These are phyloP conservation scores for Leucaena leucocephala DNA, from an alignment of 306 rosid genomes.

Conservation along the genomic window DNA sequence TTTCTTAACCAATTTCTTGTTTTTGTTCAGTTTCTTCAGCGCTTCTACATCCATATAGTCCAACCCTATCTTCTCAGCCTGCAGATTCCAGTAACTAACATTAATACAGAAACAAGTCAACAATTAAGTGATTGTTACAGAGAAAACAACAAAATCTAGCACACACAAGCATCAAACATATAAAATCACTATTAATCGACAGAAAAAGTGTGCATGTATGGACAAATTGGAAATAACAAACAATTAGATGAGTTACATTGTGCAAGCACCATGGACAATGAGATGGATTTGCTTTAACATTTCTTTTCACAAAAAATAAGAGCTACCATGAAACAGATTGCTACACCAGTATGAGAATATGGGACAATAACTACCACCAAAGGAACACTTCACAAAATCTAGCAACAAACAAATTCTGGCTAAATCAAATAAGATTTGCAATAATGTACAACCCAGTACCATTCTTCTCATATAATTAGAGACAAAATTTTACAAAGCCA, in stretches of 20 bases:
- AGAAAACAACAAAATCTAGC: background rate
- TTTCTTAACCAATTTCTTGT: conserved; percentile 65
- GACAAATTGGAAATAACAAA: background rate
- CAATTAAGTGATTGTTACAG: background rate
- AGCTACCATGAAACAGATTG: background rate
- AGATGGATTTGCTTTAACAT: background rate
- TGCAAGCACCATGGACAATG: no score
- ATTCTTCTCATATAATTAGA: no score
- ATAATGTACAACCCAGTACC: background rate
- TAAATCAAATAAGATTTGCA: background rate
- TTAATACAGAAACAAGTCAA: background rate
- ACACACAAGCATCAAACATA: background rate
- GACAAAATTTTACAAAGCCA: background rate
- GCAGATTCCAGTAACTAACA: conserved; percentile 4
- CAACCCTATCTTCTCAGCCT: conserved; percentile 67
- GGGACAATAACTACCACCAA: background rate
- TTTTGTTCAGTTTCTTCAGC: conserved; percentile 69
- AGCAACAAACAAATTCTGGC: background rate
- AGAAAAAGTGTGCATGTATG: background rate
- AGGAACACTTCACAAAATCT: background rate
- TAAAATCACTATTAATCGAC: background rate
- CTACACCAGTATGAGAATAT: no score
- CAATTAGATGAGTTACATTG: background rate
- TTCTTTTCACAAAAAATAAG: background rate
- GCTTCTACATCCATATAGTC: conserved; percentile 71